phyloP scores from a whole-genome alignment of 306 rosid species.

The Ormosia semicastrata region DNA sequence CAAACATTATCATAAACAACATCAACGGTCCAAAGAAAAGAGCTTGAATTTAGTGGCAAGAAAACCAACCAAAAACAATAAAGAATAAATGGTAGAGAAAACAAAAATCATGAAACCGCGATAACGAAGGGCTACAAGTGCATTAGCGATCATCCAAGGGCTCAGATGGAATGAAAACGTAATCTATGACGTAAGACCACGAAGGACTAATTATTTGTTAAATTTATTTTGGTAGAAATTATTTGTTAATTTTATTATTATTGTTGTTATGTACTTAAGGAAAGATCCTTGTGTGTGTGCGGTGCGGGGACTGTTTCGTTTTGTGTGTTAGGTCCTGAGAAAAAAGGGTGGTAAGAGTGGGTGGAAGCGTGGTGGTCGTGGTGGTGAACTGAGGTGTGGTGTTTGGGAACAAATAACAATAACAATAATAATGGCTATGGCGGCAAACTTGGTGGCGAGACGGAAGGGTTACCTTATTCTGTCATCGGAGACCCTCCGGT shows the following conservation, averaged over 20 bases:
- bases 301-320: neutral
- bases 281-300: neutral
- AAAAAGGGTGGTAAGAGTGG: neutral
- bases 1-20: neutral
- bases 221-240: too few relatives aligned
- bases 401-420: neutral
- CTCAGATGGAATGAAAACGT: neutral
- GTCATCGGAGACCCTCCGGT: conserved; percentile 52
- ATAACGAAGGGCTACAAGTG: neutral
- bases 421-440: conserved; percentile 57
- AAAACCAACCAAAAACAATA: neutral
- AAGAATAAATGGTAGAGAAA: neutral
- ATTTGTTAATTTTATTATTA: neutral
- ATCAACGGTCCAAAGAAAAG: conserved; percentile 28
- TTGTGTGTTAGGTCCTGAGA: conserved; percentile 6
- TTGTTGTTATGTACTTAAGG: neutral
- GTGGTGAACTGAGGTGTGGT: neutral
- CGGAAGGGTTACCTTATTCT: conserved; percentile 65
- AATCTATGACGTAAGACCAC: neutral
- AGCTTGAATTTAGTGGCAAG: neutral
- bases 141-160: neutral
- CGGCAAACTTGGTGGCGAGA: conserved; percentile 73
- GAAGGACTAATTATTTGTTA: too few relatives aligned
- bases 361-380: too few relatives aligned
- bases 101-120: neutral